Base-by-base conservation (phyloP, 2,329 filamentous ascomycete species). In the Microsporum canis region DNA sequence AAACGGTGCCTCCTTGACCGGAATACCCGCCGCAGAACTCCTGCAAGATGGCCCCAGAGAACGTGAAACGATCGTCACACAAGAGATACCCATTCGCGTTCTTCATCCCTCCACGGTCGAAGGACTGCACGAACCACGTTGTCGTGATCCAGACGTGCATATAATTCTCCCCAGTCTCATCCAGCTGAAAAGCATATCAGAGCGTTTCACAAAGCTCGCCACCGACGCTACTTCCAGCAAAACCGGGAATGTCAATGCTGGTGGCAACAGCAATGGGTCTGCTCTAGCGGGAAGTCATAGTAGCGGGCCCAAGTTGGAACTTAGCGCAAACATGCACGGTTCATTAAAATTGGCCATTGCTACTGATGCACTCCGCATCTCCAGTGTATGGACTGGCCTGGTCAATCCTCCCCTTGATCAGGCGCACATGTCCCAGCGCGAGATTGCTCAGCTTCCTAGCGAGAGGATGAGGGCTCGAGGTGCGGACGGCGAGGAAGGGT, bases 321-420 rank as follows among this genome's bases (percentile, higher is more conserved):
- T 97, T 49, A 87, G 87, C 60, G 94, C 91, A 34, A 99, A 96
- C 73, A 96, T 96, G 90, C 89, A 95, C 73, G 94, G 94, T 23
- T 86, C 85, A 62, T 77, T 99, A 61, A 85, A 85, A 55, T 80
- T 99, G 64, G 84, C 88, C 8, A 87, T 96, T 63, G 81, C 83
- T 39, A 94, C 91, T 0, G 91, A 97, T 71, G 84, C 88, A 5
- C 84, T 96, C 67, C 86, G 87, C 63, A 95, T 97, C 61, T 86
- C 86, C 62, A 94, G 88, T 68, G 82, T 88, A 49, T 99, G 94
- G 94, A 84, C 84, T 2, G 88, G 86, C 1, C 82, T 99, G 36
- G 85, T 85, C 61, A 96, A 97, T 72, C 92, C 94, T 5, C 86
- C 91, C 67, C 78, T 97, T 14, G 91, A 96, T 71, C 89, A 89